These are phyloP conservation scores for Fusarium sp. DNA, from an alignment of 2,329 filamentous ascomycete species.

Conservation along the genomic window DNA sequence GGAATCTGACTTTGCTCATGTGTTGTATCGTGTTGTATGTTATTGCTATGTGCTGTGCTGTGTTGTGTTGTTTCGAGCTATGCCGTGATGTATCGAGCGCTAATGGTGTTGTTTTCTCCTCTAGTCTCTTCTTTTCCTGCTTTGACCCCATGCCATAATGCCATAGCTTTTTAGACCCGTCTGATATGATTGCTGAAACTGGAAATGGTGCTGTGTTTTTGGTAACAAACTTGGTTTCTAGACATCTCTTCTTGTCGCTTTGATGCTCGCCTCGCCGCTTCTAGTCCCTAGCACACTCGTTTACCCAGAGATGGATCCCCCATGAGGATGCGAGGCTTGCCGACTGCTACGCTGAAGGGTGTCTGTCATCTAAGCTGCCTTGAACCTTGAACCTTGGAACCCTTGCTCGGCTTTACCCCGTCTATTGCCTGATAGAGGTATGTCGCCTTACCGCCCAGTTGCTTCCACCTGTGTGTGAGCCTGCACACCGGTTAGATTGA, in stretches of 20 bases:
- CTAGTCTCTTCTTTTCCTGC: conserved; percentile 25
- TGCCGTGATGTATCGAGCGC: conserved; percentile 35
- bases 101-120: conserved; percentile 34
- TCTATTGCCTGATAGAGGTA: conserved; percentile 19
- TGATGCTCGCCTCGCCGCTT: conserved; percentile 27
- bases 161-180: conserved; percentile 1
- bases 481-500: conserved; percentile 27
- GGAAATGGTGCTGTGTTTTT: conserved; percentile 27
- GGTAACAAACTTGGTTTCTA: conserved; percentile 27
- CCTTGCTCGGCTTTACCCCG: conserved; percentile 2
- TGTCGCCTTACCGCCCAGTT: conserved; percentile 30
- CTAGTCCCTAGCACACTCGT: conserved; percentile 1
- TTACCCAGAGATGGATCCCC: conserved; percentile 23
- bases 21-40: conserved; percentile 37
- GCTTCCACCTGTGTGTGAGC: background rate
- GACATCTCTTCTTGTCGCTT: conserved; percentile 12
- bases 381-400: background rate
- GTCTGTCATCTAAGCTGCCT: conserved; percentile 15
- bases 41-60: conserved; percentile 28
- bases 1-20: conserved; percentile 37
- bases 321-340: conserved; percentile 25
- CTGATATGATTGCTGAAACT: conserved; percentile 23
- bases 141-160: conserved; percentile 24
- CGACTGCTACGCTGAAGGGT: conserved; percentile 30
- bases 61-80: conserved; percentile 25